Conservation (phyloP, 768 basidiomycete species). For the Grammothele lineata region DNA sequence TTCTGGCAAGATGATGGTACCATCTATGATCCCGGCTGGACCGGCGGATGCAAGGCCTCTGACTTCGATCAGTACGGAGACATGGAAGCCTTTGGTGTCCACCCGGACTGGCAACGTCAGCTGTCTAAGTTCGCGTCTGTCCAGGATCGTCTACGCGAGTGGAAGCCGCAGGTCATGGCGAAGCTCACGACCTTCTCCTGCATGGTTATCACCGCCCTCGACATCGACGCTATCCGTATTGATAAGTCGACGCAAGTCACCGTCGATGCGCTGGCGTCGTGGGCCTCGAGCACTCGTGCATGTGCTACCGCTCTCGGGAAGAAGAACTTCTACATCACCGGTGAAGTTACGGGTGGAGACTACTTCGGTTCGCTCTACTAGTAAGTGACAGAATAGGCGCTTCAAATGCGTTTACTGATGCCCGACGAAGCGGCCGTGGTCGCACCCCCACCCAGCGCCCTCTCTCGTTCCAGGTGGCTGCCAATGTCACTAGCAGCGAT, state of each 20-base stretch:
- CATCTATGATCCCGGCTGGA: slow-evolving; percentile 47
- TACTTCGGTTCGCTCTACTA: slow-evolving; percentile 84
- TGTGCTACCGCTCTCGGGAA: slow-evolving; percentile 75
- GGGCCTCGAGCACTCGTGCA: slow-evolving; percentile 68
- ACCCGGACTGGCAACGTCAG: slow-evolving; percentile 92
- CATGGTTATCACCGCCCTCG: slow-evolving; percentile 82
- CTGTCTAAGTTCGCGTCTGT: slow-evolving; percentile 94
- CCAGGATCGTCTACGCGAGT: slow-evolving; percentile 93
- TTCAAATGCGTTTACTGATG: background rate
- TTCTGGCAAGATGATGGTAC: slow-evolving; percentile 81
- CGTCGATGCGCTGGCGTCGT: slow-evolving; percentile 71
- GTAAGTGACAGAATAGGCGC: slow-evolving; percentile 38
- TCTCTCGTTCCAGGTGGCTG: slow-evolving; percentile 61
- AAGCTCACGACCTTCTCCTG: slow-evolving; percentile 80
- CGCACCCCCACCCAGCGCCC: slow-evolving; percentile 73
- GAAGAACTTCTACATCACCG: slow-evolving; percentile 85
- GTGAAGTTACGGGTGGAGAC: slow-evolving; percentile 94
- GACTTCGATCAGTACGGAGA: slow-evolving; percentile 97
- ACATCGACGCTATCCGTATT: slow-evolving; percentile 92
- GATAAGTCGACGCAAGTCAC: slow-evolving; percentile 94
- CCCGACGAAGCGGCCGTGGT: slow-evolving; percentile 69
- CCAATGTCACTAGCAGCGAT: slow-evolving; percentile 56
- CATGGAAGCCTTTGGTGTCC: slow-evolving; percentile 97
- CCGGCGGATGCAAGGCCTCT: slow-evolving; percentile 69
- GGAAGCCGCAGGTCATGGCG: slow-evolving; percentile 74